Evolutionary conservation across 2,329 filamentous ascomycete species (phyloP).

Genomic region (Lachnellula occidentalis): DNA sequence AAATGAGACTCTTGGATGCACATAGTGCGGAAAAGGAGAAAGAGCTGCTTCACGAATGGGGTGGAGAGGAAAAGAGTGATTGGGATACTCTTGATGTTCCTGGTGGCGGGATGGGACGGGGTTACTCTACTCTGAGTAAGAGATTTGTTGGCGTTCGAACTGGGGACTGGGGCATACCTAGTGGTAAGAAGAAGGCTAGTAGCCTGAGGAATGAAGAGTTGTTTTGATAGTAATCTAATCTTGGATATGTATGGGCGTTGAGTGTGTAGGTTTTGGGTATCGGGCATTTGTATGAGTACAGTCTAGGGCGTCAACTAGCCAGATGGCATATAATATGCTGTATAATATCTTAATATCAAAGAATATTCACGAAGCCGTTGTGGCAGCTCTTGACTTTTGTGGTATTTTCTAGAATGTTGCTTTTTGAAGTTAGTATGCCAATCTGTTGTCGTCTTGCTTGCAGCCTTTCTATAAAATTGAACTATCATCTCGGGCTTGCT

Average conservation of each 20-base stretch:
- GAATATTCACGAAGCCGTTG: not conserved
- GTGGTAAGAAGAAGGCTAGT: conserved; percentile 25
- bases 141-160: conserved; percentile 26
- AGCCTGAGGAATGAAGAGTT: conserved; percentile 28
- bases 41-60: conserved; percentile 4
- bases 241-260: not conserved
- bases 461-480: no score
- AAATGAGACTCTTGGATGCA: conserved; percentile 20
- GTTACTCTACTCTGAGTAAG: conserved; percentile 26
- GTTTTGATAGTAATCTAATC: conserved; percentile 1
- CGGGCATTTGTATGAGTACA: no score
- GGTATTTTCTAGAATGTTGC: no score
- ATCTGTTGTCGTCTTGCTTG: no score
- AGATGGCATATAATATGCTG: not conserved
- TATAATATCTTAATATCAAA: not conserved
- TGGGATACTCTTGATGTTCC: conserved; percentile 23
- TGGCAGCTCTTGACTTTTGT: not conserved
- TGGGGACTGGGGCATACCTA: conserved; percentile 25
- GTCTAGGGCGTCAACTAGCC: no score
- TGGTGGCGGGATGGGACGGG: conserved; percentile 18
- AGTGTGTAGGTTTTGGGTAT: not conserved
- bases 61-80: conserved; percentile 18
- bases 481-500: no score
- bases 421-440: no score
- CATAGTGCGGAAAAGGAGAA: conserved; percentile 6